A percentile compares a stretch with the other conserved stretches of the same genome.
Conservation (phyloP, 1,284 basidiomycete species). For the Leccinum proximum region DNA sequence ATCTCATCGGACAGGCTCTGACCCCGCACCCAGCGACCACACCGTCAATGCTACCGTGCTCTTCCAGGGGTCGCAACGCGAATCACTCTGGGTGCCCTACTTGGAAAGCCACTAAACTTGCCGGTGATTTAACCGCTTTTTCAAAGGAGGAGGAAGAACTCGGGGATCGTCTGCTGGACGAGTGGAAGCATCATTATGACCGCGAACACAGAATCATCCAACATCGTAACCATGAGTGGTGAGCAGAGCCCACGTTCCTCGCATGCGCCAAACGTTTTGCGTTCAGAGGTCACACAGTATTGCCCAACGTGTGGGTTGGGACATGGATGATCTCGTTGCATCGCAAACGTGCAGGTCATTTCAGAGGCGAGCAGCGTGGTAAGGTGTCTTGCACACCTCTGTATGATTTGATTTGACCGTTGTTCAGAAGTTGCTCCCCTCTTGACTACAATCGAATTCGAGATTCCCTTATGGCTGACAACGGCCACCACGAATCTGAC, state of each 20-base stretch:
- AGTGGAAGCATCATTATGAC: conserved; percentile 34
- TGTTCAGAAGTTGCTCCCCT: conserved; percentile 29
- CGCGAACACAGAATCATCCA: conserved; percentile 12
- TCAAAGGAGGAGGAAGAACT: not conserved
- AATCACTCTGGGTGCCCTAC: conserved; percentile 17
- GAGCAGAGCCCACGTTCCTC: conserved; percentile 7
- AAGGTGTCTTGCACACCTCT: conserved; percentile 6
- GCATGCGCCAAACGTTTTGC: not conserved
- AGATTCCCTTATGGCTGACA: conserved; percentile 22
- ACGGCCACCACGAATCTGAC: too few relatives aligned
- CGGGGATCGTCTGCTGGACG: conserved; percentile 17
- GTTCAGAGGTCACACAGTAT: conserved; percentile 33
- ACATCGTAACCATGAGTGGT: conserved; percentile 32
- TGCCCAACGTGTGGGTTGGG: conserved; percentile 38
- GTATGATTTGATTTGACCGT: not conserved
- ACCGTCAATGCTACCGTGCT: conserved; percentile 10
- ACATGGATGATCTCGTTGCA: conserved; percentile 33
- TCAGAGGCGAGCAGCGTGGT: conserved; percentile 32
- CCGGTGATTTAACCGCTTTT: not conserved
- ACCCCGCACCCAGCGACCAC: conserved; percentile 10
- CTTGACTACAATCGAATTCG: conserved; percentile 27
- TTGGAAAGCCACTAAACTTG: conserved; percentile 17
- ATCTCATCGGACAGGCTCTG: not conserved
- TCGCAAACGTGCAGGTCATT: conserved; percentile 35
- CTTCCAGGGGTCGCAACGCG: not conserved